Evolutionary conservation across 2,329 filamentous ascomycete genomes (phyloP), one percentile per base, ranked within the genome.

Genomic region (Sarocladiaceae sp.): DNA sequence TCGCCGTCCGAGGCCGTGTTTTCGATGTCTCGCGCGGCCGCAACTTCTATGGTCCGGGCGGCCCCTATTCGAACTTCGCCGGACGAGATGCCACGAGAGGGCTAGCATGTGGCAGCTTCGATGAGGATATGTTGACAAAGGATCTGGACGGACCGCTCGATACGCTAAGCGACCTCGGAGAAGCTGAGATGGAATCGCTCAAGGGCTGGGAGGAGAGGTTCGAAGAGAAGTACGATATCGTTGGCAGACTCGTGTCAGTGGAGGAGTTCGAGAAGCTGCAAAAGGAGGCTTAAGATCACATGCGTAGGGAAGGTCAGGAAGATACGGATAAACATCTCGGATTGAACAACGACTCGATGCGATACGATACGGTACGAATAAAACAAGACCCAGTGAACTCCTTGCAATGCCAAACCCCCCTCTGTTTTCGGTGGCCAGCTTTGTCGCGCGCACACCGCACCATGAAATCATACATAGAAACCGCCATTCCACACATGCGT

Each of bases 1-100:
- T 99, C 47, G 88, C 90, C n/a, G 91, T 97, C 17, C 88, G 90
- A 37, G 92, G 94, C 50, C 84, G 84, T 49, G 86, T 97, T 57
- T 97, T 97, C 67, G 94, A 99, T 66, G 93, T 97, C 22, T 84
- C 86, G 0, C 74, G 84, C 13, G 93, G 94, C 22, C 83, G 87
- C 64, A 92, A 95, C 75, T 97, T 97, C 71, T 99, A 99, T 72
- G 94, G 94, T 3, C 94, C 94, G 18, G 92, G 91, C 12, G 93
- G 93, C 0, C 91, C 93, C 2, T 99, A 99, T 69, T 86, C 86
- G 68, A 97, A 97, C 74, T 99, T 99, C 66, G 94, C 94, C 0
- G 94, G 94, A 1, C 78, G 92, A 35, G 94, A 99, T 70, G 94
- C 94, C 18, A 90, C 83, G 58, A 80, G 93, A 50, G 94, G 94